A percentile compares a stretch with the other conserved stretches of the same genome.
Evolutionary conservation across 495 filamentous ascomycete genomes (phyloP).

Genomic region (Amphirosellinia nigrospora): DNA sequence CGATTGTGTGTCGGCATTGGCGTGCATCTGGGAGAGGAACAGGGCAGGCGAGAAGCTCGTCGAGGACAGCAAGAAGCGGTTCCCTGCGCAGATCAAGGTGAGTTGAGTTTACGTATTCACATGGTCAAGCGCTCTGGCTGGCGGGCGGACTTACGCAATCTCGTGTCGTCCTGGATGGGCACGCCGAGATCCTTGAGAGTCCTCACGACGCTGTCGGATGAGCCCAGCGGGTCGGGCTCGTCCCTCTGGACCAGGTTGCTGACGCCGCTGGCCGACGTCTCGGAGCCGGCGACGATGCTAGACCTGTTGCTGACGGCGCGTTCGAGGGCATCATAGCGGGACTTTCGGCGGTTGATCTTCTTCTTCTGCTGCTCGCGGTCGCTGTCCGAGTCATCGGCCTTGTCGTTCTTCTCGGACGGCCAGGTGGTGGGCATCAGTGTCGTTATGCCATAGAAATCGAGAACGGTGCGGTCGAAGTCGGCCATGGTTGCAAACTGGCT

Average conservation of each 20-base stretch:
- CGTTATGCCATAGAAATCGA: conserved; percentile 87
- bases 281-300: conserved; percentile 69
- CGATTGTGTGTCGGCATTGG: conserved; percentile 76
- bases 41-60: conserved; percentile 92
- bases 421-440: conserved; percentile 82
- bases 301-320: conserved; percentile 69
- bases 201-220: conserved; percentile 80
- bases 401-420: conserved; percentile 79
- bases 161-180: conserved; percentile 82
- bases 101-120: conserved; percentile 14
- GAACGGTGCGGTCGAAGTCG: conserved; percentile 73
- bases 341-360: conserved; percentile 66
- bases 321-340: conserved; percentile 84
- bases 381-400: conserved; percentile 70
- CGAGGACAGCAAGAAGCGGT: conserved; percentile 91
- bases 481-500: conserved; percentile 45
- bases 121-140: neutral
- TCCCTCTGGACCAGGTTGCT: conserved; percentile 84
- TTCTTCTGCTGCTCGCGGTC: conserved; percentile 50
- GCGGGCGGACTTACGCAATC: conserved; percentile 70
- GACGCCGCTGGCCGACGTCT: conserved; percentile 67
- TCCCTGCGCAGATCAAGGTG: conserved; percentile 59
- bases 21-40: conserved; percentile 91
- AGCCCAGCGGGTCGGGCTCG: conserved; percentile 88
- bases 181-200: conserved; percentile 76